Conservation (phyloP, 176 grass and related monocot genomes). For the Triticum turgidum region DNA sequence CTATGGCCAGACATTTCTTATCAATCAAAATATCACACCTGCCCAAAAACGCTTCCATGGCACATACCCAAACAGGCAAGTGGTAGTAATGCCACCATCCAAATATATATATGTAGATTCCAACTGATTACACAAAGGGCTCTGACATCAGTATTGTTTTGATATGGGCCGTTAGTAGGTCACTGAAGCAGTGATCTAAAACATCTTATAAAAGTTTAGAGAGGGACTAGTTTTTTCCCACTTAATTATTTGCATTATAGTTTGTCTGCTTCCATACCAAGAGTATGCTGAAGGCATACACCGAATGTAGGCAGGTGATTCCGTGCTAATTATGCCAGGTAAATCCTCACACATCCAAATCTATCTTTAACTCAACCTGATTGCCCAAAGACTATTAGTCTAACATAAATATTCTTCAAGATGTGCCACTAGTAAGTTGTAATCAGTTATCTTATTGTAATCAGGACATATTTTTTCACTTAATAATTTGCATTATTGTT, state of each 20-base stretch:
- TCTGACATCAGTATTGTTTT: not conserved
- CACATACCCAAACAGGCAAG: constrained; percentile 7
- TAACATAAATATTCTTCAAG: not conserved
- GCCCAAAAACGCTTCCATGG: not conserved
- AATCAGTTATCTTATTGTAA: not conserved
- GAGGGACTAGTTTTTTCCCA: not conserved
- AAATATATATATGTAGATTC: not conserved
- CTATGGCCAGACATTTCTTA: not conserved
- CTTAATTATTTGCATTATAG: not conserved
- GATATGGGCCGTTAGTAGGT: not conserved
- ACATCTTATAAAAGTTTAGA: too few relatives aligned
- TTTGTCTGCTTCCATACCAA: not conserved
- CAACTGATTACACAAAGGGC: not conserved
- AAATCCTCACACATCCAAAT: not conserved
- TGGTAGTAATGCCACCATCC: constrained; percentile 1
- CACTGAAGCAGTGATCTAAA: too few relatives aligned
- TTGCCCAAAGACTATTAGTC: not conserved
- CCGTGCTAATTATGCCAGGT: not conserved
- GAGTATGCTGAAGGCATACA: not conserved
- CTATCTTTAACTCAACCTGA: not conserved
- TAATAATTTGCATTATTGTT: not conserved
- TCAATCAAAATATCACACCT: not conserved
- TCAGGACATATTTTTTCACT: not conserved
- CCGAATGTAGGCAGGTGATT: not conserved
- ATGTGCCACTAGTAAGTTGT: not conserved